Conservation (phyloP, 2,329 filamentous ascomycete species). For the Trichoderma simmonsii region DNA sequence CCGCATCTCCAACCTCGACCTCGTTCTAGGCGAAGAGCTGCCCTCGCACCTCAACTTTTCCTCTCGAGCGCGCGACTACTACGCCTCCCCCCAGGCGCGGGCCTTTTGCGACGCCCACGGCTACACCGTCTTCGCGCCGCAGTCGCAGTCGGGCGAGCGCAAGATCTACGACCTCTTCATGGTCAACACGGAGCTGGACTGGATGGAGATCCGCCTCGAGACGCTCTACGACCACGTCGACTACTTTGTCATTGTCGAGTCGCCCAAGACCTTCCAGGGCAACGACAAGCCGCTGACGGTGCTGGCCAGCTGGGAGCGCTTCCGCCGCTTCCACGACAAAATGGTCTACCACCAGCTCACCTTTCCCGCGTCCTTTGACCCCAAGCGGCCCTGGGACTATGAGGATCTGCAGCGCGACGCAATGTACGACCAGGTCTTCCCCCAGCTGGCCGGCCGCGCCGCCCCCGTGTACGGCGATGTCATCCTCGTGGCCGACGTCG, state of each 20-base stretch:
- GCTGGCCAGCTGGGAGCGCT: constrained; percentile 49
- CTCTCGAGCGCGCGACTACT: constrained; percentile 25
- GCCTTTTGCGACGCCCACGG: constrained; percentile 33
- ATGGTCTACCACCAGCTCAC: constrained; percentile 58
- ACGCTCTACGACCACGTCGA: constrained; percentile 57
- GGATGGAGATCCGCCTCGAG: constrained; percentile 61
- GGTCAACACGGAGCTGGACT: constrained; percentile 62
- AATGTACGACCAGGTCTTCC: constrained; percentile 56
- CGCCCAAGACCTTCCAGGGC: constrained; percentile 55
- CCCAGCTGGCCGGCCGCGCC: constrained; percentile 40
- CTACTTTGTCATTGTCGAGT: constrained; percentile 64
- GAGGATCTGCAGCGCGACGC: constrained; percentile 55
- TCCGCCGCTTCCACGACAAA: constrained; percentile 54
- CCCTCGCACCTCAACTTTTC: constrained; percentile 27
- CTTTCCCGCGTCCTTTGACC: constrained; percentile 41
- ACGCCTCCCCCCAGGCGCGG: constrained; percentile 28
- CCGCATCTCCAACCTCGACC: constrained; percentile 24
- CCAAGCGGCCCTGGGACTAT: constrained; percentile 44
- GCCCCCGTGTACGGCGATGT: constrained; percentile 50
- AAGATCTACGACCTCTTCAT: constrained; percentile 54
- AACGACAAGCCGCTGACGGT: constrained; percentile 53
- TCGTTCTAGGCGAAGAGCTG: constrained; percentile 21
- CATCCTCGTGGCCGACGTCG: constrained; percentile 57
- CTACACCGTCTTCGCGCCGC: constrained; percentile 31
- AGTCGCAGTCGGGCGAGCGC: constrained; percentile 26